Evolutionary conservation across 257 asterid genomes (phyloP).

Genomic region (Solanum lycopersicoides): DNA sequence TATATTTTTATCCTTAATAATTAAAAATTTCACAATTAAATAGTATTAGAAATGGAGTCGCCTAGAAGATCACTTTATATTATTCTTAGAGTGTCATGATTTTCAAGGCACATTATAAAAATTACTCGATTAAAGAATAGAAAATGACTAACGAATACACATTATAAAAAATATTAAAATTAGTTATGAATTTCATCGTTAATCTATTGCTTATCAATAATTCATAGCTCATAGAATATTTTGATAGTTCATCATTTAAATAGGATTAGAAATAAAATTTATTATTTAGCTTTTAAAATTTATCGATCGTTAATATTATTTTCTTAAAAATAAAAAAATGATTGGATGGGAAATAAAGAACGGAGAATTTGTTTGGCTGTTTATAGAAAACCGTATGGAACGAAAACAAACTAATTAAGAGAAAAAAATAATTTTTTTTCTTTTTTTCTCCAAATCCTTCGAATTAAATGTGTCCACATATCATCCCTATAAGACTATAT

Average conservation of each 20-base stretch:
- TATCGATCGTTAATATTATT: neutral
- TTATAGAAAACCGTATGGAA: neutral
- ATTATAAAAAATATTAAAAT: neutral
- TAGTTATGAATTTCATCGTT: neutral
- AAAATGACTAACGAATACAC: too few relatives aligned
- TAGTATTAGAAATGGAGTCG: neutral
- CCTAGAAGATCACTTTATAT: too few relatives aligned
- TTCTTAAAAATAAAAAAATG: neutral
- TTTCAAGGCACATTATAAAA: too few relatives aligned
- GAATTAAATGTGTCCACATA: neutral
- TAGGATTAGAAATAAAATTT: neutral
- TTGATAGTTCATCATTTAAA: neutral
- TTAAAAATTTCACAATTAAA: accelerated
- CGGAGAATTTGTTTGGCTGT: neutral
- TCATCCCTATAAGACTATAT: neutral
- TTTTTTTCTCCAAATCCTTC: neutral
- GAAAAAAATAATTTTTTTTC: too few relatives aligned
- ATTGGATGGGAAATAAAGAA: neutral
- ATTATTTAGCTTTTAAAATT: neutral
- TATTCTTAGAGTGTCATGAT: too few relatives aligned
- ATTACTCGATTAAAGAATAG: too few relatives aligned
- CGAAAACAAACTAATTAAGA: neutral
- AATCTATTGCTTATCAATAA: neutral
- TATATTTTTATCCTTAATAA: neutral
- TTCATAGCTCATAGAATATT: neutral